These are phyloP conservation scores for Hondaea fermentalgiana DNA, from an alignment of 108 stramenopile species.

Conservation along the genomic window DNA sequence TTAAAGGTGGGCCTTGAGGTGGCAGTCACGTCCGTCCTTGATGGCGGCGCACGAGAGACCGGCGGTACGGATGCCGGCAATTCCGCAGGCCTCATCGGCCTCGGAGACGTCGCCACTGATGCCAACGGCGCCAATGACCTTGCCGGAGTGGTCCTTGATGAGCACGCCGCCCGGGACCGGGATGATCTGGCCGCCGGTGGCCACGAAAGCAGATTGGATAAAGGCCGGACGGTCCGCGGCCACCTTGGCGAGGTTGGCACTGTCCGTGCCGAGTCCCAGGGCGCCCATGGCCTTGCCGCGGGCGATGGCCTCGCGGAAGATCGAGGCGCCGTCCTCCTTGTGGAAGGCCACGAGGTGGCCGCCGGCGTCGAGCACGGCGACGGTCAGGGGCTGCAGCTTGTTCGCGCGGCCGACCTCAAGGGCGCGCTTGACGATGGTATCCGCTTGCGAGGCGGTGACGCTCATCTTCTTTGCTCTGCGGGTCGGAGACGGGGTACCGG, in stretches of 20 bases:
- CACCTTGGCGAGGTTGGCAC: not conserved
- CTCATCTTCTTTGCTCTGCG: not conserved
- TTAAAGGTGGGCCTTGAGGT: conserved; percentile 19
- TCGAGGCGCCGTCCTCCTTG: conserved; percentile 2
- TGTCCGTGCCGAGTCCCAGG: not conserved
- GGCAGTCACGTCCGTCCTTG: not conserved
- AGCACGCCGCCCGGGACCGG: conserved; percentile 13
- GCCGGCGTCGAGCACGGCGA: conserved; percentile 12
- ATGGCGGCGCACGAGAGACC: conserved; percentile 11
- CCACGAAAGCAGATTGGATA: conserved; percentile 1
- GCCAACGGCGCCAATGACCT: not conserved
- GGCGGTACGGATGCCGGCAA: not conserved
- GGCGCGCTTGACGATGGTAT: not conserved
- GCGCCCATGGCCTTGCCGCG: conserved; percentile 18
- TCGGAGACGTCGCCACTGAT: conserved; percentile 9
- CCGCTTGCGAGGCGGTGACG: not conserved
- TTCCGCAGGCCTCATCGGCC: conserved; percentile 14
- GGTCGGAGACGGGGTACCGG: too few relatives aligned
- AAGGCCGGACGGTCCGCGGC: conserved; percentile 13
- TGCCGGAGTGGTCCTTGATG: not conserved
- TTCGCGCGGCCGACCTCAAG: conserved; percentile 6
- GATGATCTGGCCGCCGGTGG: not conserved
- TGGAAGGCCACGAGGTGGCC: not conserved
- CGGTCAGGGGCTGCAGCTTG: conserved; percentile 15
- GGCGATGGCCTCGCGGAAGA: conserved; percentile 6